Evolutionary conservation across 768 basidiomycete genomes (phyloP).

Genomic region (Mycena indigotica): DNA sequence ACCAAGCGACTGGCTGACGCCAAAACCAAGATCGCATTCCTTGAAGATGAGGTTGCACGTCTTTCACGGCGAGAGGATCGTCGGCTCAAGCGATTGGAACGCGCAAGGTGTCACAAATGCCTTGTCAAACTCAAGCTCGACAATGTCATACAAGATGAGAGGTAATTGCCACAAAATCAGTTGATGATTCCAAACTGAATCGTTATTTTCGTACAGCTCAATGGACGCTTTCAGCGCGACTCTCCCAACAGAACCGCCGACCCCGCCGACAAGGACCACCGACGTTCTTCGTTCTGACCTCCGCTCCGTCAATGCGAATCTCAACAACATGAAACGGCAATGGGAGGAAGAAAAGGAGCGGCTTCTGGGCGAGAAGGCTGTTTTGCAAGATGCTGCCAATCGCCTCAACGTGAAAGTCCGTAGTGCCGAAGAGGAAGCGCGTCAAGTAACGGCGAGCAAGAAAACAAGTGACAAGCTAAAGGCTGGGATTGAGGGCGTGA

Average conservation of each 20-base stretch:
- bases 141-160: conserved; percentile 56
- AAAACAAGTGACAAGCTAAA: conserved; percentile 51
- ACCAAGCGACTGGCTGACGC: conserved; percentile 75
- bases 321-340: conserved; percentile 63
- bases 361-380: conserved; percentile 69
- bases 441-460: conserved; percentile 54
- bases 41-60: conserved; percentile 73
- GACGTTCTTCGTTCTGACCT: conserved; percentile 65
- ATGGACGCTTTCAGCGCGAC: conserved; percentile 51
- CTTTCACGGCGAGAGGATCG: conserved; percentile 71
- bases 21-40: conserved; percentile 49
- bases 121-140: conserved; percentile 60
- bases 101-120: conserved; percentile 71
- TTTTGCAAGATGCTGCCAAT: conserved; percentile 70
- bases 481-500: conserved; percentile 57
- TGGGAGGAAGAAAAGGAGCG: conserved; percentile 71
- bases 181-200: neutral
- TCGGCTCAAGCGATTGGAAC: conserved; percentile 59
- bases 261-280: conserved; percentile 66
- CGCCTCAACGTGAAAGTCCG: conserved; percentile 65
- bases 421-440: conserved; percentile 57
- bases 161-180: no score
- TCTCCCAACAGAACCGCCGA: conserved; percentile 61
- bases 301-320: conserved; percentile 60
- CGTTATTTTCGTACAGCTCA: conserved; percentile 42